A percentile compares a stretch with the other conserved stretches of the same genome.
Conservation (phyloP, 495 filamentous ascomycete species). For the Oleoguttula mirabilis region DNA sequence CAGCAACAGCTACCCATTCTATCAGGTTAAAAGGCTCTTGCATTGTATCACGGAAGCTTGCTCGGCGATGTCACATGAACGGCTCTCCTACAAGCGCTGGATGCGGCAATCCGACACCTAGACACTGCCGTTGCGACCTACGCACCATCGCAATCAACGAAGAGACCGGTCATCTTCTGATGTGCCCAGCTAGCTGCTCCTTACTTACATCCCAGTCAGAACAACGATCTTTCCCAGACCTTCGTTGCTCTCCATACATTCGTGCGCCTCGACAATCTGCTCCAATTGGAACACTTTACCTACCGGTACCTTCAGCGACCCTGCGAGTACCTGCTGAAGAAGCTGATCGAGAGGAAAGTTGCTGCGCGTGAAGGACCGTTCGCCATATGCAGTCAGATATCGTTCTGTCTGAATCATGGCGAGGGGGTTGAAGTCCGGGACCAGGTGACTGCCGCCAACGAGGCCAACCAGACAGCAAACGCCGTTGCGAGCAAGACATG, state of each 20-base stretch:
- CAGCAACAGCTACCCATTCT: too few relatives aligned
- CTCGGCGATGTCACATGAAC: too few relatives aligned
- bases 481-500: conserved; percentile 31
- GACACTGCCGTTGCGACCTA: too few relatives aligned
- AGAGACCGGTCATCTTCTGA: too few relatives aligned
- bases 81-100: too few relatives aligned
- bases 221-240: conserved; percentile 26
- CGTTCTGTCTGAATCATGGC: background rate
- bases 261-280: conserved; percentile 39
- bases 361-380: background rate
- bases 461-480: conserved; percentile 41
- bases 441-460: conserved; percentile 30
- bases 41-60: too few relatives aligned
- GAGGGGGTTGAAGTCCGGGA: background rate
- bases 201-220: too few relatives aligned
- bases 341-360: conserved; percentile 34
- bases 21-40: too few relatives aligned
- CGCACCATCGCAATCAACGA: too few relatives aligned
- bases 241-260: conserved; percentile 23
- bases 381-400: background rate
- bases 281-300: conserved; percentile 39
- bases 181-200: too few relatives aligned
- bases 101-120: too few relatives aligned
- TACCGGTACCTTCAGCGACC: conserved; percentile 32
- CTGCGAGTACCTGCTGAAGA: conserved; percentile 27